Evolutionary conservation across 2,329 filamentous ascomycete genomes (phyloP).

Genomic region (Penicillium expansum): DNA sequence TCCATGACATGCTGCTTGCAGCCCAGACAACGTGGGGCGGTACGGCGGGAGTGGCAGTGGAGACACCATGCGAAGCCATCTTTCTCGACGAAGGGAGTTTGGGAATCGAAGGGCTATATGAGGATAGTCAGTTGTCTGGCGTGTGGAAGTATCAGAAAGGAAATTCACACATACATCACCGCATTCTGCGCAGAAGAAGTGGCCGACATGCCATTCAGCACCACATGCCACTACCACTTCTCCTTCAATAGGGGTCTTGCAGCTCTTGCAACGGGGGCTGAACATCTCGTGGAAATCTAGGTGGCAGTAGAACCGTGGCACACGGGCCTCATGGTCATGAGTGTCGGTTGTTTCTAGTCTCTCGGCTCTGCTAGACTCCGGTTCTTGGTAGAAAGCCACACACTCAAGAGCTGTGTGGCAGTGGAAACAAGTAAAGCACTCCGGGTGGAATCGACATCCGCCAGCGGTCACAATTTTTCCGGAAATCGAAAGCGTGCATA

Average conservation of each 20-base stretch:
- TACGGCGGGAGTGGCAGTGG: constrained; percentile 85
- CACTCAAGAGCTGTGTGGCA: constrained; percentile 88
- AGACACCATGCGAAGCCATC: constrained; percentile 98
- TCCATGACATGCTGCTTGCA: constrained; percentile 84
- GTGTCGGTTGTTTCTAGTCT: constrained; percentile 66
- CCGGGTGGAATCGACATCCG: constrained; percentile 82
- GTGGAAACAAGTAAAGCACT: constrained; percentile 86
- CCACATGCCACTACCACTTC: constrained; percentile 93
- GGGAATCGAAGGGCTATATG: constrained; percentile 55
- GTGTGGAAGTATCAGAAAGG: background rate
- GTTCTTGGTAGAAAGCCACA: constrained; percentile 94
- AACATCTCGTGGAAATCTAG: constrained; percentile 98
- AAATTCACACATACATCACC: constrained; percentile 61
- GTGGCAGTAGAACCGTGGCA: constrained; percentile 88
- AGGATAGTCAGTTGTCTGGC: constrained; percentile 12
- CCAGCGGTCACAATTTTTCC: constrained; percentile 85
- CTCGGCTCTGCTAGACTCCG: constrained; percentile 65
- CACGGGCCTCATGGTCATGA: constrained; percentile 59
- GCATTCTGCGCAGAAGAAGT: constrained; percentile 99
- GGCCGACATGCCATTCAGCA: constrained; percentile 92
- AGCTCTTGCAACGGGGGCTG: constrained; percentile 89
- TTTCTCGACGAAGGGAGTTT: constrained; percentile 87
- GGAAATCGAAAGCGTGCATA: constrained; percentile 80
- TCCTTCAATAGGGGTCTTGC: constrained; percentile 92
- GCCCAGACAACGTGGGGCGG: constrained; percentile 81